phyloP scores from a whole-genome alignment of 2,329 filamentous ascomycete species.

The Talaromyces sp. region DNA sequence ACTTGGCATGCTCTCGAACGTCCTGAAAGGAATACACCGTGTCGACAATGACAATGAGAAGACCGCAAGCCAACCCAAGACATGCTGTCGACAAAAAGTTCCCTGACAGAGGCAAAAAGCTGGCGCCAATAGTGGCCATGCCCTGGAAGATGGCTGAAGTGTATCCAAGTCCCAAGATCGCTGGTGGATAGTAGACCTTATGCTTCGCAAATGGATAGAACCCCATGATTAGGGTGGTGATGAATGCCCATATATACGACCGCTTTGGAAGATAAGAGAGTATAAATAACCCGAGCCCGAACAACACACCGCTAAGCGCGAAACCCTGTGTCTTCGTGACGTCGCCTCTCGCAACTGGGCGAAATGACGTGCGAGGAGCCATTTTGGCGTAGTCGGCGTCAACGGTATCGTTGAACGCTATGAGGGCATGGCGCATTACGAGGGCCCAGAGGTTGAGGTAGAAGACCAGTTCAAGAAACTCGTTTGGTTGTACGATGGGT shows the following conservation, averaged over 20 bases:
- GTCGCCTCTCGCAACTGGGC: slow-evolving; percentile 2
- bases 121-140: not conserved
- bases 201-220: slow-evolving; percentile 2
- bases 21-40: slow-evolving; percentile 7
- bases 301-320: not conserved
- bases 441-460: not conserved
- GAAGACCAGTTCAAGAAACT: not conserved
- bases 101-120: not conserved
- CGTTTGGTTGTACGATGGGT: not conserved
- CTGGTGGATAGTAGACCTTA: not conserved
- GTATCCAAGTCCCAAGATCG: not conserved
- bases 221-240: not conserved
- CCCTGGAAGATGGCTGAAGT: not conserved
- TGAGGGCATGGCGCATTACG: slow-evolving; percentile 4
- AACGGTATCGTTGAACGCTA: not conserved
- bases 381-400: slow-evolving; percentile 3
- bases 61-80: not conserved
- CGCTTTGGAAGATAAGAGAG: not conserved
- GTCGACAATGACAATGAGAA: not conserved
- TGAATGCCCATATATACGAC: not conserved
- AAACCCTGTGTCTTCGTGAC: slow-evolving; percentile 1
- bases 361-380: not conserved
- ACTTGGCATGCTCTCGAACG: not conserved
- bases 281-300: not conserved
- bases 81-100: not conserved